A percentile compares a stretch with the other conserved stretches of the same genome.
phyloP scores from a whole-genome alignment of 176 grass and related monocot species.

The Cymbopogon citratus region DNA sequence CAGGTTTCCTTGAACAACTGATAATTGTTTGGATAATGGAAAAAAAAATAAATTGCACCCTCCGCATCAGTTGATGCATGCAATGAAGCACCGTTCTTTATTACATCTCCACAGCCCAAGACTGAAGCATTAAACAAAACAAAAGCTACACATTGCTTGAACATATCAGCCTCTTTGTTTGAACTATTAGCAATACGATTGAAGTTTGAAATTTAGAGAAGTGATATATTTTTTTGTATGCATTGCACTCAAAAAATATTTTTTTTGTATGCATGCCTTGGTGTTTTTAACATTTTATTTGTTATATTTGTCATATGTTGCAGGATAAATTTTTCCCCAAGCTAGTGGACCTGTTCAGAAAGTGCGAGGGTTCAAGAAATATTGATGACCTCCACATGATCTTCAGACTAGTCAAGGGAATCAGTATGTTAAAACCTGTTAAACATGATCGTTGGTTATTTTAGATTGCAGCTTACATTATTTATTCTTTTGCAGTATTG shows the following conservation, averaged over 20 bases:
- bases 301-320: constrained; percentile 10
- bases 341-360: constrained; percentile 66
- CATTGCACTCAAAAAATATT: too few species aligned
- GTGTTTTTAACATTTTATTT: constrained; percentile 20
- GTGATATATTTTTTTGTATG: neutral
- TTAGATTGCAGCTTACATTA: constrained; percentile 25
- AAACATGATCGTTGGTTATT: constrained; percentile 23
- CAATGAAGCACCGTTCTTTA: neutral
- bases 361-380: constrained; percentile 58
- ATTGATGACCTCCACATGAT: constrained; percentile 69
- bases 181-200: neutral
- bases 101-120: neutral
- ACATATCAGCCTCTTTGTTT: neutral
- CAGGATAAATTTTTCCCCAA: constrained; percentile 84
- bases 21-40: neutral
- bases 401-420: constrained; percentile 78
- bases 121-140: neutral
- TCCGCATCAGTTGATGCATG: neutral
- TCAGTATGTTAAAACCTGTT: constrained; percentile 56
- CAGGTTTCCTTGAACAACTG: constrained; percentile 12
- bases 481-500: constrained; percentile 62
- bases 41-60: neutral
- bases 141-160: neutral
- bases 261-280: neutral
- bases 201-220: neutral